phyloP scores from a whole-genome alignment of 208 protist species.

The Trypanosoma mega region DNA sequence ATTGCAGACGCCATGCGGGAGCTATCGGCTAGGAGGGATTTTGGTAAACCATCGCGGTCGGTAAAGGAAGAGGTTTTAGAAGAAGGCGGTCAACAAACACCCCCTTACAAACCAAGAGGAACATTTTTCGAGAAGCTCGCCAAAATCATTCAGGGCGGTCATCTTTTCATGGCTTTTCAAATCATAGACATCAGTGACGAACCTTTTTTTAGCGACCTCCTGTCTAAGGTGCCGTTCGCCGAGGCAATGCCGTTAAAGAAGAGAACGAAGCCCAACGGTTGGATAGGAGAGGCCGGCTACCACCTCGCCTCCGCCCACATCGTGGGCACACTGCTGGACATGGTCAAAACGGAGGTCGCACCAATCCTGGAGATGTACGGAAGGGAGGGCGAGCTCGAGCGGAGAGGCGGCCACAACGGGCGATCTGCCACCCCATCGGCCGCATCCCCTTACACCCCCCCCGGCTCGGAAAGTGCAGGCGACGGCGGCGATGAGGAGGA shows the following conservation, averaged over 20 bases:
- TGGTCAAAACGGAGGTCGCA: constrained; percentile 49
- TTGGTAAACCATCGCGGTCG: constrained; percentile 1
- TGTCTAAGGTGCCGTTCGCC: constrained; percentile 16
- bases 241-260: constrained; percentile 23
- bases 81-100: constrained; percentile 1
- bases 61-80: constrained; percentile 16
- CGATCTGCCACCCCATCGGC: no score
- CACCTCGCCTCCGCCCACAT: constrained; percentile 32
- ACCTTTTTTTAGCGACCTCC: constrained; percentile 30
- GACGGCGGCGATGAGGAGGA: no score
- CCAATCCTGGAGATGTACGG: constrained; percentile 37
- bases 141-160: constrained; percentile 18
- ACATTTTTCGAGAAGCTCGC: constrained; percentile 17
- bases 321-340: constrained; percentile 25
- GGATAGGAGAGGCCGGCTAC: constrained; percentile 49
- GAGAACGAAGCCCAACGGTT: constrained; percentile 36
- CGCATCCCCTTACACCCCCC: no score
- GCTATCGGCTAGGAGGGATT: constrained; percentile 25
- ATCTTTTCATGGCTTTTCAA: constrained; percentile 28
- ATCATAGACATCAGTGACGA: constrained; percentile 55
- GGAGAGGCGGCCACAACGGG: no score
- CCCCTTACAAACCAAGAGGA: constrained; percentile 3
- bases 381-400: neutral
- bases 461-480: no score
- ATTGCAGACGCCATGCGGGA: constrained; percentile 41